These are phyloP conservation scores for Eucommia ulmoides DNA, from an alignment of 257 asterid species.

Conservation along the genomic window DNA sequence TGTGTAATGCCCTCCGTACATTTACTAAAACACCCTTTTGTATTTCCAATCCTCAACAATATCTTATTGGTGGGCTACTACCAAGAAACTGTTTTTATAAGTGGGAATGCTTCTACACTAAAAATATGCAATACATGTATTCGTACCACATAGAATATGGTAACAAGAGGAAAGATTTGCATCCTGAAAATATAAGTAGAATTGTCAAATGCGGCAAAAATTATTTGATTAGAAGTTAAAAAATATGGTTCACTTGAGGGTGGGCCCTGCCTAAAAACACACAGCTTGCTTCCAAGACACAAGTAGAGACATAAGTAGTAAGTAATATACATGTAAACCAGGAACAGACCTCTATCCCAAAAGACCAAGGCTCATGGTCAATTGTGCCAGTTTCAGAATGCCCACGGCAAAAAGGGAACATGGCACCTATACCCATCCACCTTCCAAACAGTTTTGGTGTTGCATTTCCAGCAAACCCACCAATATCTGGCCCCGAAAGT, in stretches of 20 bases:
- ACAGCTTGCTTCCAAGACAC: no score
- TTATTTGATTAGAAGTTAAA: not conserved
- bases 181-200: not conserved
- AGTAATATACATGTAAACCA: not conserved
- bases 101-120: no score
- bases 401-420: conserved; percentile 96
- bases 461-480: conserved; percentile 97
- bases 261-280: no score
- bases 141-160: no score
- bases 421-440: conserved; percentile 94
- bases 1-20: no score
- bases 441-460: conserved; percentile 90
- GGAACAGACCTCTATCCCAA: conserved; percentile 76
- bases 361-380: conserved; percentile 98
- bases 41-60: no score
- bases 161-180: not conserved
- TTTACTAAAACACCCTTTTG: no score
- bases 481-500: conserved; percentile 91
- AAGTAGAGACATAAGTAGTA: not conserved
- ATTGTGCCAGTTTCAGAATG: conserved; percentile 73
- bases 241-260: no score
- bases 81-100: no score
- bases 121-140: no score
- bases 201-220: not conserved
- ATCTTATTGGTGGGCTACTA: no score